Conservation (phyloP, 495 filamentous ascomycete species). For the Daldinia concentrica region DNA sequence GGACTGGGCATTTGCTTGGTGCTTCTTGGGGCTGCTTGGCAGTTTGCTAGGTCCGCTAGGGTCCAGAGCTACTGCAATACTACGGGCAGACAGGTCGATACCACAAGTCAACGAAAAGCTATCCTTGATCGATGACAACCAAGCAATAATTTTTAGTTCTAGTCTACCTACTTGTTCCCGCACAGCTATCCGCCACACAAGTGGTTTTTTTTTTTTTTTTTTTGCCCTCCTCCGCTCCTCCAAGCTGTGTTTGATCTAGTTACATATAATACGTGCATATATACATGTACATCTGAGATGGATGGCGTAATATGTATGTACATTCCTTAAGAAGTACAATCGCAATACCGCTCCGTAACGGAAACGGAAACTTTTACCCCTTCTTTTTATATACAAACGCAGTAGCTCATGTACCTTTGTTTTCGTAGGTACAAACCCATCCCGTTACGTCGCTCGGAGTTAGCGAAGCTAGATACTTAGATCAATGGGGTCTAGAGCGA, state of each 20-base stretch:
- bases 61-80: conserved; percentile 17
- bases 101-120: not conserved
- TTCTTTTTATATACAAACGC: not conserved
- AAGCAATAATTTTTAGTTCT: not conserved
- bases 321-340: not conserved
- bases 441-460: conserved; percentile 23
- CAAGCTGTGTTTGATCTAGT: not conserved
- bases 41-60: conserved; percentile 16
- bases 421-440: conserved; percentile 4
- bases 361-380: not conserved
- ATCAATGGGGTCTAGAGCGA: conserved; percentile 24
- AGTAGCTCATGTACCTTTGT: not conserved
- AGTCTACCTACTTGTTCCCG: not conserved
- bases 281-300: conserved; percentile 8
- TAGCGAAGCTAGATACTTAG: conserved; percentile 24
- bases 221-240: not conserved
- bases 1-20: conserved; percentile 5
- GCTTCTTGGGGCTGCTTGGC: conserved; percentile 18
- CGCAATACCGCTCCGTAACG: not conserved
- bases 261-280: conserved; percentile 2
- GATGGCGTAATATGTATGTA: conserved; percentile 15
- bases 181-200: conserved; percentile 1
- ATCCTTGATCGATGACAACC: not conserved
- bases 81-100: not conserved
- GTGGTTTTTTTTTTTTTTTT: not conserved